Evolutionary conservation across 192 early-diverging fungal species (phyloP), one percentile per base, ranked within the genome.

Genomic region (Chytriomyces confervae): DNA sequence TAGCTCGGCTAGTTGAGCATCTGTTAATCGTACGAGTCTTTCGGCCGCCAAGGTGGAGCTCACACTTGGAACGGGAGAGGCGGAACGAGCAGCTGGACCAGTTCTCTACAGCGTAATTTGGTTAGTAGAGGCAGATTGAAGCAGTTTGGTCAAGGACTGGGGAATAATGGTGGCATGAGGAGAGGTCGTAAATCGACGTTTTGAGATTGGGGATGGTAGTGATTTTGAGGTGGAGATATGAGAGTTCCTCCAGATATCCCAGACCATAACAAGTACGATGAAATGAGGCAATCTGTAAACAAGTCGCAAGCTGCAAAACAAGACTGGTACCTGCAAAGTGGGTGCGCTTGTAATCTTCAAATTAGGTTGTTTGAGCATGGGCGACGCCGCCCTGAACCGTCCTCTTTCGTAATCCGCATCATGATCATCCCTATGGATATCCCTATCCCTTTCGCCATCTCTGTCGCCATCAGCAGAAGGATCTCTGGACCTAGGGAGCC

Each of bases 1-100:
- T 7, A 79, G 69, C 23, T 79, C 77, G 9, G 77, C 77, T 27
- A 79, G 29, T 49, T 79, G 77, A 6, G 77, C 77, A 51, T 72
- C 69, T 16, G 77, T 51, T 18, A 79, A 48, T 5, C 77, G 69
- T 7, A 71, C 77, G 20, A 79, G 77, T 6, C 77, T 60, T 50
- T 79, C 77, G 11, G 77, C 77, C 13, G 77, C 77, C 45, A 79
- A 51, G 20, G 77, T 79, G 5, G 77, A 79, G 24, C 45, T 51
- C 13, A 66, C 69, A 16, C 62, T 66, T 6, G 77, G 77, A 8
- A 63, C 77, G 1, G 77, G 77, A 8, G 77, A 79, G 6, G 77
- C 76, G 0, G 77, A 79, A 11, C 77, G 68, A 10, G 62, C n/a
- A 44, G 27, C 27, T 36, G 64, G 18, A 57, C 16, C 53, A n/a